Evolutionary conservation across 129 eudicot genomes (phyloP), one percentile per base, ranked within the genome.

Genomic region (Sambucus nigra): DNA sequence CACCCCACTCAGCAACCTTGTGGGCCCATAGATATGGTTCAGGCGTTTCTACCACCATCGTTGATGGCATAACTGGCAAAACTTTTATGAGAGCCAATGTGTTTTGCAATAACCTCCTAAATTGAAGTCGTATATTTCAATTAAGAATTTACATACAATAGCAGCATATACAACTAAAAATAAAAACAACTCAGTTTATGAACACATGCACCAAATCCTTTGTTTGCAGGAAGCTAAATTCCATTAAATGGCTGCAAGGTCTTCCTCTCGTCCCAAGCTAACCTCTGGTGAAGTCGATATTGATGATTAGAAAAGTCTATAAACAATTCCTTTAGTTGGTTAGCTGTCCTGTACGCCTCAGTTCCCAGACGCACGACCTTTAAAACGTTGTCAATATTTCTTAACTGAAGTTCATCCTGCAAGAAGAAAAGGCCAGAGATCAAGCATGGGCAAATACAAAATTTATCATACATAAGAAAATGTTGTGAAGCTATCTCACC

Each of bases 281-380:
- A 65, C 73, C 65, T 86, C 64, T 67, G 51, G 48, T 46, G 53
- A 39, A 86, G 72, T 32, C 47, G 69, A 21, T 69, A 50, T 40
- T 74, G 63, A 62, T 86, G 91, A 53, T 75, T 28, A 13, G 67
- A 27, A 20, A 68, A 86, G 41, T 81, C 81, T 27, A 59, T 23
- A 41, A 68, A 65, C 27, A 80, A 52, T 53, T 60, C 73, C 68
- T 67, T 86, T 59, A 67, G 64, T 49, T 24, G 31, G 68, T 72
- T 64, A 10, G 91, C 83, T 56, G 31, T 81, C 17, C 17, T 52
- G 73, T 77, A 81, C 64, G 74, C 82, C 56, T 75, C 69, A 47
- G 80, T 69, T 69, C 91, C 95, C 41, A 46, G 24, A 9, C 35
- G 69, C 22, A 75, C 83, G 25, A 81, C 58, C 61, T 61, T 60